Evolutionary conservation across 345 rosid genomes (phyloP).

Genomic region (Eucalyptus polybractea): DNA sequence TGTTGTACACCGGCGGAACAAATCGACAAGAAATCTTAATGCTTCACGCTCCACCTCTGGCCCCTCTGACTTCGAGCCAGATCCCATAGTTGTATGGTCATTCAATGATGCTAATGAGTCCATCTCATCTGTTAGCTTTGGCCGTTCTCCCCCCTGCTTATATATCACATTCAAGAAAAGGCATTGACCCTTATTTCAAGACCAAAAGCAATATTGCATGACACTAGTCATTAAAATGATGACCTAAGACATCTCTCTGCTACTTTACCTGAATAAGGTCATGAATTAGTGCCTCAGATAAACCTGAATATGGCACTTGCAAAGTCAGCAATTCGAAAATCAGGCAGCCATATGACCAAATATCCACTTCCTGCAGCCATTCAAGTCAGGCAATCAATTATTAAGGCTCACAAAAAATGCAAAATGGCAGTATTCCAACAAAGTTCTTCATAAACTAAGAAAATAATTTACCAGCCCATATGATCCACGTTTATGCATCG

Average conservation of each 20-base stretch:
- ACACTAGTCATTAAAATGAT: background rate
- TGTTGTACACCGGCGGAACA: conserved; percentile 59
- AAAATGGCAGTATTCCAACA: background rate
- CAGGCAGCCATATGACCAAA: conserved; percentile 95
- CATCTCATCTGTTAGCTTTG: conserved; percentile 46
- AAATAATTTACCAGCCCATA: conserved; percentile 68
- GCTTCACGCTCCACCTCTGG: conserved; percentile 31
- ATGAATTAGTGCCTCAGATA: conserved; percentile 48
- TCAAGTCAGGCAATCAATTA: background rate
- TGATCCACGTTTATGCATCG: conserved; percentile 44
- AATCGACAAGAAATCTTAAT: conserved; percentile 52
- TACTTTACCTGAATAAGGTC: conserved; percentile 58
- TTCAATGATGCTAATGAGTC: conserved; percentile 25
- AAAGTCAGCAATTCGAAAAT: conserved; percentile 80
- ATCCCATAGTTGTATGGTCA: conserved; percentile 9
- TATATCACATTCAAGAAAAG: background rate
- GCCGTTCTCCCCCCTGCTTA: conserved; percentile 65
- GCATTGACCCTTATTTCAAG: background rate
- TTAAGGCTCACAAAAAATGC: background rate
- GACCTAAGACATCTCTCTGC: background rate
- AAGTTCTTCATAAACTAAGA: background rate
- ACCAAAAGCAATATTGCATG: background rate
- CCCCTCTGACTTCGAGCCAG: conserved; percentile 10
- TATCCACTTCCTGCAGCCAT: conserved; percentile 76
- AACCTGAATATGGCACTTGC: conserved; percentile 53